Base-by-base conservation (phyloP, 495 filamentous ascomycete genomes). In the Annulohypoxylon maeteangense region DNA sequence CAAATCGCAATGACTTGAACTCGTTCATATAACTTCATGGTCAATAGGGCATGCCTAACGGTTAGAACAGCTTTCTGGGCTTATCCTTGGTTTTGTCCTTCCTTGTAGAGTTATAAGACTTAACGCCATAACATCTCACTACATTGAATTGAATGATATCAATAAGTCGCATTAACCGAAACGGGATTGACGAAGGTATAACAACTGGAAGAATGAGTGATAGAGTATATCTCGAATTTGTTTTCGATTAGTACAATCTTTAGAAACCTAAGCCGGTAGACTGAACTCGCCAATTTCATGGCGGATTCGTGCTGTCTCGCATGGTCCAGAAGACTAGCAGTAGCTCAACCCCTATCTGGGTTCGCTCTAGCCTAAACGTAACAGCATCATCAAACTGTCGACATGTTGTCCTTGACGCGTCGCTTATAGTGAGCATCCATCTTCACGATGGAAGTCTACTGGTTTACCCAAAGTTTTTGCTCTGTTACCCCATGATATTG, bases 221-320 rank as follows among this genome's bases (percentile, higher is more conserved):
- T 48, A 27, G n/a, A 32, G 27, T 44, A 20, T 32, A 16, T 50
- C 34, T 60, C 60, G 23, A 57, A 56, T 57, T 29, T 29, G 42
- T 65, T 42, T 54, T 36, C 25, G 48, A 50, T 65, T 68, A 47
- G 55, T 58, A 68, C 56, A 34, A 60, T 50, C 64, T 60, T 62
- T 53, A 32, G 65, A 68, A 72, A 72, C 65, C 48, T 66, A 69
- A 59, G 62, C 45, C 56, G 34, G 65, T 66, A 45, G 65, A 62
- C 50, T 55, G 44, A 66, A 53, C n/a, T 56, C 18, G 50, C 48
- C 45, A 54, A 34, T 62, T 58, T 18, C 34, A 57, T 61, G 20
- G 38, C 56, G 42, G 61, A 22, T 40, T 53, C 31, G 32, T 32
- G 53, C 34, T 32, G 48, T 66, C 56, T 42, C 56, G 42, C 50